Evolutionary conservation across 345 rosid genomes (phyloP), one percentile per base, ranked within the genome.

Genomic region (Raphanus sativus): DNA sequence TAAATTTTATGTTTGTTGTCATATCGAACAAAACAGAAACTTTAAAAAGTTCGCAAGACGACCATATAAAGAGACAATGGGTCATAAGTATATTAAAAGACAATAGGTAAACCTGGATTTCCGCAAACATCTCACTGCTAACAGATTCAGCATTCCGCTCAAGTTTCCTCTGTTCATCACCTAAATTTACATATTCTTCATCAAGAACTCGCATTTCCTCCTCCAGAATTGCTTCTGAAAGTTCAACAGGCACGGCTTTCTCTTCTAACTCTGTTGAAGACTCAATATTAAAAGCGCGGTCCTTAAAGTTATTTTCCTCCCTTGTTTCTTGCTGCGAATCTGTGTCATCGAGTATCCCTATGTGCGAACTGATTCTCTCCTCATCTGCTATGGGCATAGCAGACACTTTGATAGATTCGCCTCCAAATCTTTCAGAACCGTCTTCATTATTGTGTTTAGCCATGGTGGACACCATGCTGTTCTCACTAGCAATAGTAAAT

Each of bases 111-210:
- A 90, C 97, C 97, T 95, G 99, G 73, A 97, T 91, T 76, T 92
- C 98, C 32, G 91, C 83, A 79, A 92, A 92, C 97, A 95, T 95
- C 87, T 95, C 99, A 71, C 89, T 83, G 83, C 86, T 95, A 55
- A 91, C 94, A 74, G 97, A 92, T 86, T 95, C 99, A 0, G 97
- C 98, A 84, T 91, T 88, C 10, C 96, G 86, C 80, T 92, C 99
- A 72, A 88, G 93, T 85, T 85, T 92, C 81, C 88, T 92, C 82
- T 89, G 96, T 85, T 90, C 97, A 81, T 85, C 82, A 77, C 88
- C 97, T 63, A 95, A 87, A 72, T 79, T 81, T 54, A 62, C 74
- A 77, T 58, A 67, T 82, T 95, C 98, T 77, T 84, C 83, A 81
- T 65, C 87, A 16, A 91, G 84, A 74, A 77, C 73, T 54, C 45